phyloP scores from a whole-genome alignment of 495 filamentous ascomycete genomes.

The Endocarpon pusillum region DNA sequence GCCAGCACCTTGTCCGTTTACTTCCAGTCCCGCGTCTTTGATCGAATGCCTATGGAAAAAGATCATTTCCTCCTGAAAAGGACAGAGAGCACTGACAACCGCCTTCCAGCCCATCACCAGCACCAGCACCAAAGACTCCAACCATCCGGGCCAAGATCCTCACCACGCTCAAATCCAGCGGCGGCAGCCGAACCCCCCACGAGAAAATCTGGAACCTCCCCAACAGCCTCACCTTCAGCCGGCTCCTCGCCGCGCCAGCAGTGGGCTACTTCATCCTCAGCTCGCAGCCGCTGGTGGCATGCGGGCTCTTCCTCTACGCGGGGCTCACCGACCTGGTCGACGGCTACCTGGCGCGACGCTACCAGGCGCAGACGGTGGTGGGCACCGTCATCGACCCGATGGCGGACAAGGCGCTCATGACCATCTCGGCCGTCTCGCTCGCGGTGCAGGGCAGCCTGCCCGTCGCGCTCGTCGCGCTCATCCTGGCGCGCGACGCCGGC shows the following conservation, averaged over 20 bases:
- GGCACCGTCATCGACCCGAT: constrained; percentile 94
- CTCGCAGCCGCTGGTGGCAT: constrained; percentile 55
- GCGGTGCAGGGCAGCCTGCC: constrained; percentile 29
- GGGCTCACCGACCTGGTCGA: constrained; percentile 83
- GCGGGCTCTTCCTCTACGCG: constrained; percentile 80
- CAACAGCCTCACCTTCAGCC: constrained; percentile 78
- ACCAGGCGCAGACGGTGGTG: constrained; percentile 80
- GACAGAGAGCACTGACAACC: too few relatives aligned
- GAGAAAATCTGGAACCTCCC: constrained; percentile 96
- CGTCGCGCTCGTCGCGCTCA: constrained; percentile 78
- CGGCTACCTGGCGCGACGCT: constrained; percentile 77
- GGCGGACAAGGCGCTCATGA: constrained; percentile 95
- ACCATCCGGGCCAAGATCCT: not conserved
- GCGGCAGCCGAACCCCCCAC: too few relatives aligned
- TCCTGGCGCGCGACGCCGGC: constrained; percentile 78
- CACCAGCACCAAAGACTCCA: too few relatives aligned
- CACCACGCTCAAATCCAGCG: too few relatives aligned
- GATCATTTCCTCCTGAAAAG: too few relatives aligned
- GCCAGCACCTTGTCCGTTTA: too few relatives aligned
- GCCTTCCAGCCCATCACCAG: too few relatives aligned
- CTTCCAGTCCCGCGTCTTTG: too few relatives aligned
- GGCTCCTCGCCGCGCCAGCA: constrained; percentile 65
- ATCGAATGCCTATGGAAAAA: too few relatives aligned
- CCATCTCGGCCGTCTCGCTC: constrained; percentile 65
- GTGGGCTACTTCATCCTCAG: constrained; percentile 83